Evolutionary conservation across 1,284 basidiomycete genomes (phyloP).

Genomic region (Ganoderma leucocontextum): DNA sequence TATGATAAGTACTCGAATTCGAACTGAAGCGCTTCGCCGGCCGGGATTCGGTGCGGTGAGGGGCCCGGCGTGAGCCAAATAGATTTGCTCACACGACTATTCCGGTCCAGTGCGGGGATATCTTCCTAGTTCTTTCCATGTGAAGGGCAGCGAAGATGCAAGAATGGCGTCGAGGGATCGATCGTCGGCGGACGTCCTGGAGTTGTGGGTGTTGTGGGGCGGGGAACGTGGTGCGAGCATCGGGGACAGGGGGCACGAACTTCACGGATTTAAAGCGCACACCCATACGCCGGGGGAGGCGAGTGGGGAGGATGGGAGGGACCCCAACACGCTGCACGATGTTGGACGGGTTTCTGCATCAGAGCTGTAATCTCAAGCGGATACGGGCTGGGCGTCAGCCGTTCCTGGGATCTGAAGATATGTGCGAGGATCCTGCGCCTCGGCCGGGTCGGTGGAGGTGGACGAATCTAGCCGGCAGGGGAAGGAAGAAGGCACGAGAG

Average conservation of each 20-base stretch:
- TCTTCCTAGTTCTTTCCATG: neutral
- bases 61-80: neutral
- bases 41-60: neutral
- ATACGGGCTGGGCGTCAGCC: neutral
- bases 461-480: neutral
- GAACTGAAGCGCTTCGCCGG: neutral
- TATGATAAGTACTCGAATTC: neutral
- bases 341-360: slow-evolving; percentile 11
- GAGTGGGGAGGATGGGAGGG: slow-evolving; percentile 16
- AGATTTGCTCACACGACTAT: neutral
- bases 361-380: neutral
- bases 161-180: slow-evolving; percentile 1
- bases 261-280: neutral
- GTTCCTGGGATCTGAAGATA: neutral
- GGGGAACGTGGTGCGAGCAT: neutral
- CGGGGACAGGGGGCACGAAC: neutral
- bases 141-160: neutral
- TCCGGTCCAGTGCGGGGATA: neutral
- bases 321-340: slow-evolving; percentile 17
- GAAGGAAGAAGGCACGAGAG: neutral
- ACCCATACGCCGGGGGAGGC: neutral
- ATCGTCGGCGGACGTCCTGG: neutral
- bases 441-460: neutral
- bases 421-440: neutral
- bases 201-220: neutral